Base-by-base conservation (phyloP, 371 early-diverging fungal species). In the Choanephora cucurbitarum region DNA sequence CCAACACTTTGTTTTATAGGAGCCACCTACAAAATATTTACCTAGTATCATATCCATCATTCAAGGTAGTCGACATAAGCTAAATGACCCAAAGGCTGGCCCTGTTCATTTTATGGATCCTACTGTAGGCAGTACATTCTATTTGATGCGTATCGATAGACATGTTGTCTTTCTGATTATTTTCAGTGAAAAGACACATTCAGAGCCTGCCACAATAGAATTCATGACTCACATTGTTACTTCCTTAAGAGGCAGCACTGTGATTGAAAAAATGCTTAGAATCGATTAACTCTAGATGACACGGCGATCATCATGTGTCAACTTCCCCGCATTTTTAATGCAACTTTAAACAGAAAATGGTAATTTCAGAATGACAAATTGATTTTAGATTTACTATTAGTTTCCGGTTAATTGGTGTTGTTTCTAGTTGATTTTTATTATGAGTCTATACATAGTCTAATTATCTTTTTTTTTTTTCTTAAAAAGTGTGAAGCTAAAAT, bases 21-120 rank as follows among this genome's bases (percentile, higher is more conserved):
- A 80, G 49, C 67, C 82, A 7, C 84, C 86, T 1, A 73, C 58
- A 41, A 83, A 83, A 17, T 83, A 86, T 66, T 60, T 83, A 52
- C 86, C 86, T 10, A 82, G 79, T 31, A 80, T 83, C 34, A 83
- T 86, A 22, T 83, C 86, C 1, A 86, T 86, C 21, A 81, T 86
- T 50, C 82, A 84, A 63, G 81, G 79, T 10, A 76, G 79, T 43
- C 66, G 62, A 32, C 67, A 53, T 49, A 77, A 75, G 28, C 64
- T 82, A 4, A 75, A 67, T 42, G 79, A 82, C 51, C 62, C 66
- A 9, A 72, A 67, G 45, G 52, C 65, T 17, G 62, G 60, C 0
- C 79, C 77, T 10, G 58, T 74, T 10, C 69, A 83, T 52, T 85
- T 85, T 55, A 81, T 68, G 46, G 87, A 85, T 57, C 73, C 58